A percentile compares a stretch with the other conserved stretches of the same genome.
Conservation (phyloP, 495 filamentous ascomycete species). For the Hypoxylon intermedium region DNA sequence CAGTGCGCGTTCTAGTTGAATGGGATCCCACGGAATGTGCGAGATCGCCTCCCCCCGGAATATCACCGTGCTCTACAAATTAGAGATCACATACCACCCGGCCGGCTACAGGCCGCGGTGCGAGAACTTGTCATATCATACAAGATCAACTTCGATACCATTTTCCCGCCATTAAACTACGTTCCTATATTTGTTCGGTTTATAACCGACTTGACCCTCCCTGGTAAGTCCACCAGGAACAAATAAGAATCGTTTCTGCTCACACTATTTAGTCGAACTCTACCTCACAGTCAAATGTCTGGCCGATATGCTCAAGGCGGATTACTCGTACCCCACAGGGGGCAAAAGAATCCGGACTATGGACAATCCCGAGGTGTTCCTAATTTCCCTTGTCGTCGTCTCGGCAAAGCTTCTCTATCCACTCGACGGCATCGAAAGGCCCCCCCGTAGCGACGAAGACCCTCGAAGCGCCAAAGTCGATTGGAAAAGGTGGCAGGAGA, state of each 20-base stretch:
- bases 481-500: slow-evolving; percentile 73
- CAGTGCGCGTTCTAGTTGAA: slow-evolving; percentile 40
- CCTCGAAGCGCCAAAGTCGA: slow-evolving; percentile 68
- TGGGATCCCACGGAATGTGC: slow-evolving; percentile 70
- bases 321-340: slow-evolving; percentile 61
- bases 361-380: slow-evolving; percentile 72
- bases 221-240: slow-evolving; percentile 61
- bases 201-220: slow-evolving; percentile 76
- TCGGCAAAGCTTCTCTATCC: slow-evolving; percentile 81
- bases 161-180: slow-evolving; percentile 74
- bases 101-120: slow-evolving; percentile 69
- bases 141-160: slow-evolving; percentile 69
- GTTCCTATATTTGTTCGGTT: slow-evolving; percentile 71
- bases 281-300: slow-evolving; percentile 68
- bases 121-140: slow-evolving; percentile 68
- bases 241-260: slow-evolving; percentile 8
- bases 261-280: slow-evolving; percentile 64
- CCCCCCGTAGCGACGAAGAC: slow-evolving; percentile 63
- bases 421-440: slow-evolving; percentile 67
- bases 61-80: slow-evolving; percentile 65
- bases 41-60: slow-evolving; percentile 65
- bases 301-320: slow-evolving; percentile 60
- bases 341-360: slow-evolving; percentile 42
- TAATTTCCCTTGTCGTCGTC: slow-evolving; percentile 76
- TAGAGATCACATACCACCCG: slow-evolving; percentile 53